Percentiles rank a stretch among this genome's conserved stretches.
phyloP scores from a whole-genome alignment of 2,329 filamentous ascomycete species.

The Calonectria henricotiae region DNA sequence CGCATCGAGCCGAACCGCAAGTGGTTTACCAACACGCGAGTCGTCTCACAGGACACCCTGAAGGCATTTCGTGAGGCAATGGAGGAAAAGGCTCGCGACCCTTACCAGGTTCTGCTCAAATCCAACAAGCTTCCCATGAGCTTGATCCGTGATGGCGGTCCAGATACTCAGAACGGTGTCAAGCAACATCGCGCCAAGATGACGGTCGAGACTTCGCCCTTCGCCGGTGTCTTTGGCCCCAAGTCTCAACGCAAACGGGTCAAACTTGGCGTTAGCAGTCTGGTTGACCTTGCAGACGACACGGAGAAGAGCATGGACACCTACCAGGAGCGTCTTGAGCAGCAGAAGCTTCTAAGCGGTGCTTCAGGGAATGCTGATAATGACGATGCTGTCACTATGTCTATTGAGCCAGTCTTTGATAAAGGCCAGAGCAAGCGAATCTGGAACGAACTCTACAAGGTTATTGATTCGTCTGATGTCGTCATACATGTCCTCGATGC shows the following conservation, averaged over 20 bases:
- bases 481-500: constrained; percentile 96
- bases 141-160: constrained; percentile 83
- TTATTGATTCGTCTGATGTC: constrained; percentile 96
- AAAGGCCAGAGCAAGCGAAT: constrained; percentile 97
- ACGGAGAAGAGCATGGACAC: constrained; percentile 85
- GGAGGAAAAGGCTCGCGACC: constrained; percentile 89
- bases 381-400: constrained; percentile 68
- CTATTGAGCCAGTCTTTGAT: constrained; percentile 89
- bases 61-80: constrained; percentile 92
- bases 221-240: constrained; percentile 90
- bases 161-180: constrained; percentile 82
- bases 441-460: constrained; percentile 97
- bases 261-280: constrained; percentile 86
- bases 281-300: constrained; percentile 86
- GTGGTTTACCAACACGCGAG: constrained; percentile 96
- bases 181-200: constrained; percentile 97
- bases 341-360: constrained; percentile 83
- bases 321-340: constrained; percentile 86
- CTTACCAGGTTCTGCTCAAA: constrained; percentile 95
- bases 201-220: constrained; percentile 89
- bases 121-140: constrained; percentile 98
- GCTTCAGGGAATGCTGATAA: constrained; percentile 71
- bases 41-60: constrained; percentile 91
- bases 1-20: constrained; percentile 96
- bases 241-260: constrained; percentile 95